A percentile compares a stretch with the other conserved stretches of the same genome.
These are phyloP conservation scores for Fusarium mundagurra DNA, from an alignment of 2,329 filamentous ascomycete genomes.

Conservation along the genomic window DNA sequence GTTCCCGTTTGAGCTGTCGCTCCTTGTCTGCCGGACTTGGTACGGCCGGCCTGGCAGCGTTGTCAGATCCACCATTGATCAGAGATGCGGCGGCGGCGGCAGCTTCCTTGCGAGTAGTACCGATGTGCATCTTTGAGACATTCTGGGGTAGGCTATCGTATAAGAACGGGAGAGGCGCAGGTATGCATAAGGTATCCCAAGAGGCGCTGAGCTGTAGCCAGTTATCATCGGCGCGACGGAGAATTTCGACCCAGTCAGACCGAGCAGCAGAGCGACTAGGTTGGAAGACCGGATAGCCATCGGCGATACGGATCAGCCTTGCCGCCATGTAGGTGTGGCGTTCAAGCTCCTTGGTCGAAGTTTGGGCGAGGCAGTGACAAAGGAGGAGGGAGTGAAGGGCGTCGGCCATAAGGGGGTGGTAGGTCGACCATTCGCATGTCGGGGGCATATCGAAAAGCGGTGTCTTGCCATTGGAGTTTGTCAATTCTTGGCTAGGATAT, in stretches of 20 bases:
- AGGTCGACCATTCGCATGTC: conserved; percentile 62
- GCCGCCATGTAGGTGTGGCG: conserved; percentile 86
- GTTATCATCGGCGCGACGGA: conserved; percentile 72
- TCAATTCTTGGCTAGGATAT: conserved; percentile 64
- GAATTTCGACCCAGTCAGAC: conserved; percentile 82
- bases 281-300: conserved; percentile 85
- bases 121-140: neutral
- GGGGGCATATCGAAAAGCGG: conserved; percentile 45
- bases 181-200: conserved; percentile 78
- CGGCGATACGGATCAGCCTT: conserved; percentile 75
- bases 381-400: conserved; percentile 82
- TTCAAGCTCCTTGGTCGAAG: conserved; percentile 78
- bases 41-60: conserved; percentile 43
- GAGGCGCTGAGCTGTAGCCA: conserved; percentile 72
- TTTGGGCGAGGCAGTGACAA: conserved; percentile 82
- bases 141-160: conserved; percentile 14
- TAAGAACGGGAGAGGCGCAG: conserved; percentile 60
- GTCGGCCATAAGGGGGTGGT: conserved; percentile 82
- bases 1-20: conserved; percentile 68
- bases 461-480: conserved; percentile 41
- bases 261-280: conserved; percentile 75
- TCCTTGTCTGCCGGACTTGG: conserved; percentile 58
- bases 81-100: conserved; percentile 38
- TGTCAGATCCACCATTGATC: conserved; percentile 30
- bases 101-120: conserved; percentile 4